These are phyloP conservation scores for Incumbomyces delicatus DNA, from an alignment of 2,329 filamentous ascomycete genomes.

Conservation along the genomic window DNA sequence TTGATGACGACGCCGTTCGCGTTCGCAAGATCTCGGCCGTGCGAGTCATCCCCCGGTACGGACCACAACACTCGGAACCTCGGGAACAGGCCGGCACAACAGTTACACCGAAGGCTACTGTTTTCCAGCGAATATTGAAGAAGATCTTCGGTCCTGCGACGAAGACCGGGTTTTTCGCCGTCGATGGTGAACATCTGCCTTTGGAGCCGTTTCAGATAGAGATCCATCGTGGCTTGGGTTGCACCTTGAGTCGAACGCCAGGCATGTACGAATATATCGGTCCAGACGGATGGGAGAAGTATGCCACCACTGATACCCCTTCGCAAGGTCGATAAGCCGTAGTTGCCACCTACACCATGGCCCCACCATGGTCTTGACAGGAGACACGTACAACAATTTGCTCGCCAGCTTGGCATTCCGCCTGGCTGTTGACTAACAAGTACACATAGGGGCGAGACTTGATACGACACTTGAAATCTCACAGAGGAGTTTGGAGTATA, in stretches of 20 bases:
- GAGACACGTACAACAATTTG: no score
- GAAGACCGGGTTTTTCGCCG: conserved; percentile 66
- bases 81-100: background rate
- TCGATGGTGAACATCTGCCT: conserved; percentile 80
- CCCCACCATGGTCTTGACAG: no score
- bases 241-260: conserved; percentile 68
- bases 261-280: conserved; percentile 57
- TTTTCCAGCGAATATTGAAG: conserved; percentile 5
- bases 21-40: conserved; percentile 85
- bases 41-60: conserved; percentile 61
- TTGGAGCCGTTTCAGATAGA: conserved; percentile 90
- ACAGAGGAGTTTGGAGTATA: no score
- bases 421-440: no score
- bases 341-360: no score
- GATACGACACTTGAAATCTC: no score
- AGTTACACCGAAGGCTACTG: background rate
- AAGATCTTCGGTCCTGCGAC: conserved; percentile 3
- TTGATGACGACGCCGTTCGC: conserved; percentile 65
- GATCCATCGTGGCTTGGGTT: conserved; percentile 70
- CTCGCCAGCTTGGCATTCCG: no score
- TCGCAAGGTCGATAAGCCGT: no score
- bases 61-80: conserved; percentile 13
- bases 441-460: no score
- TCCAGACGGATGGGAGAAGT: conserved; percentile 15
- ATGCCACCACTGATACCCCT: background rate